phyloP scores from a whole-genome alignment of 805 yeast genomes.

The Kuraishia floccosa region DNA sequence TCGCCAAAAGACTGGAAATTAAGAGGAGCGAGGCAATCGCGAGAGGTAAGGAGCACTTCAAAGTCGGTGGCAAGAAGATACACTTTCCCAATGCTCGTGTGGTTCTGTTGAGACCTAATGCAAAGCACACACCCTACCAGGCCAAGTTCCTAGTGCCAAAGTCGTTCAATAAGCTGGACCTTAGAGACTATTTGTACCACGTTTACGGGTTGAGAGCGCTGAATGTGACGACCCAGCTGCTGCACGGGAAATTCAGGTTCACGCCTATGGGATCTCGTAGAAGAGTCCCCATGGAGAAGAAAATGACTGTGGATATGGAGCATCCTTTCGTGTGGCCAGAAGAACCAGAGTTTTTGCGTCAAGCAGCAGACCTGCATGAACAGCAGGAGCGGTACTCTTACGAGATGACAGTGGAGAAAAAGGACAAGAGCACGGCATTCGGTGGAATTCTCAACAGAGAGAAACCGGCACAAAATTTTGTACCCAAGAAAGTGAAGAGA shows the following conservation, averaged over 20 bases:
- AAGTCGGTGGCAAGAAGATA: conserved; percentile 62
- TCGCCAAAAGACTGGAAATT: too few relatives aligned
- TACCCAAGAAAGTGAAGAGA: conserved; percentile 37
- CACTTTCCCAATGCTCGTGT: conserved; percentile 84
- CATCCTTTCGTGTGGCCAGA: conserved; percentile 97
- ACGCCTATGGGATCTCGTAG: conserved; percentile 54
- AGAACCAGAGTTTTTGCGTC: conserved; percentile 19
- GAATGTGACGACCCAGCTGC: conserved; percentile 76
- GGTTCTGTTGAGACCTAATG: conserved; percentile 76
- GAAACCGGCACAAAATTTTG: conserved; percentile 53
- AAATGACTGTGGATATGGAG: conserved; percentile 94
- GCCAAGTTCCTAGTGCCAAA: conserved; percentile 94
- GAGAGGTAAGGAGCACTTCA: conserved; percentile 67
- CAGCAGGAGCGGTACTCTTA: conserved; percentile 42
- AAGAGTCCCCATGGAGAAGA: conserved; percentile 75
- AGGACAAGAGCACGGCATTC: conserved; percentile 58
- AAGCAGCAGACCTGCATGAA: conserved; percentile 21
- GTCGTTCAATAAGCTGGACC: conserved; percentile 85
- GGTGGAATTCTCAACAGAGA: conserved; percentile 52
- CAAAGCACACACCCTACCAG: conserved; percentile 95
- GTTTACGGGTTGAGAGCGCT: conserved; percentile 85
- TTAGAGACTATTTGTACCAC: conserved; percentile 87
- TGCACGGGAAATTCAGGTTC: conserved; percentile 60
- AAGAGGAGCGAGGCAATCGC: too few relatives aligned
- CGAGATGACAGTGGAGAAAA: conserved; percentile 43